These are phyloP conservation scores for Russula olivacea DNA, from an alignment of 768 basidiomycete species.

Conservation along the genomic window DNA sequence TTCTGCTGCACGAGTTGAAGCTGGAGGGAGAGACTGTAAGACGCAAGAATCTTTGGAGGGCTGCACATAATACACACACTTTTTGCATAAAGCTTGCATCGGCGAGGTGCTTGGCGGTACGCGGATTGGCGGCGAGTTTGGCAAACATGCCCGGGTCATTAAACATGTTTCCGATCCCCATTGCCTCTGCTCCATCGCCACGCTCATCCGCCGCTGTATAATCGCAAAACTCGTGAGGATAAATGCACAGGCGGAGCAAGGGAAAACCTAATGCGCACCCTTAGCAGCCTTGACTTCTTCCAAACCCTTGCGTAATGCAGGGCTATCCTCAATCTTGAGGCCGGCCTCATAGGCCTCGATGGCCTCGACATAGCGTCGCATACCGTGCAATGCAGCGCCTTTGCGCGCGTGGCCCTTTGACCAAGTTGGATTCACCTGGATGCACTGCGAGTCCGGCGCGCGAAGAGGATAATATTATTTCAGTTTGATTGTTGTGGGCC, in stretches of 20 bases:
- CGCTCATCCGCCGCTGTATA: slow-evolving; percentile 35
- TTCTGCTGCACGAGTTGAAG: slow-evolving; percentile 63
- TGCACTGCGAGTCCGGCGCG: slow-evolving; percentile 47
- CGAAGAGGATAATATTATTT: not conserved
- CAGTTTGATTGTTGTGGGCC: not conserved
- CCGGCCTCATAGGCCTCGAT: slow-evolving; percentile 80
- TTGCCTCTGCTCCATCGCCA: slow-evolving; percentile 40
- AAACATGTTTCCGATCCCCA: slow-evolving; percentile 73
- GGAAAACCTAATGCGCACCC: slow-evolving; percentile 39
- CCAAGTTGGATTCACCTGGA: slow-evolving; percentile 76
- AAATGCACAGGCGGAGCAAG: not conserved
- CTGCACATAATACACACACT: slow-evolving; percentile 31
- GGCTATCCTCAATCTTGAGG: slow-evolving; percentile 74
- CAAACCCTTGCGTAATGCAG: slow-evolving; percentile 78
- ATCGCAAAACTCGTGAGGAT: not conserved
- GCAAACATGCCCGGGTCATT: slow-evolving; percentile 74
- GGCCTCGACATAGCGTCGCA: slow-evolving; percentile 71
- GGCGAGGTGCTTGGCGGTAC: slow-evolving; percentile 74
- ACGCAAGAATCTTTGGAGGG: not conserved
- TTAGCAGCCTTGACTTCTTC: slow-evolving; percentile 85
- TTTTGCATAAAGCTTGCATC: slow-evolving; percentile 79
- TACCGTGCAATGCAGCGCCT: slow-evolving; percentile 89
- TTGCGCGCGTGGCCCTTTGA: slow-evolving; percentile 87
- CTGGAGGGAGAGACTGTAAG: slow-evolving; percentile 32
- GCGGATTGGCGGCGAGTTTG: slow-evolving; percentile 83